Evolutionary conservation across 805 yeast species (phyloP).

Genomic region (Danielia reshetovae): DNA sequence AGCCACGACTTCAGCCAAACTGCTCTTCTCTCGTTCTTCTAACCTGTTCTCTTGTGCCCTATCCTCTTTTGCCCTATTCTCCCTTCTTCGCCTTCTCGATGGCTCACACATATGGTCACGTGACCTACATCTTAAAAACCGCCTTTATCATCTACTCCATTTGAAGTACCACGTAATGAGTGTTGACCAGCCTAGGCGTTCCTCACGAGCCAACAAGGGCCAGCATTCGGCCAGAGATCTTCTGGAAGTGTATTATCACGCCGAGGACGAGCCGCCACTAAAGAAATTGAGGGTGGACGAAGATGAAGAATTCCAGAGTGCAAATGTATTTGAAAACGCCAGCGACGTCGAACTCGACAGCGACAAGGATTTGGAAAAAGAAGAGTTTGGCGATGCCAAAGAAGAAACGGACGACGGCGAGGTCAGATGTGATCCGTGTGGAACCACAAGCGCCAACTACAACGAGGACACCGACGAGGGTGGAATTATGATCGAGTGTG

Average conservation of each 20-base stretch:
- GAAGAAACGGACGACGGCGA: constrained; percentile 35
- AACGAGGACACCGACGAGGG: constrained; percentile 51
- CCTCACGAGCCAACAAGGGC: constrained; percentile 38
- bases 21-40: too few relatives aligned
- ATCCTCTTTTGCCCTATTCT: too few relatives aligned
- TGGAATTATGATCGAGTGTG: constrained; percentile 66
- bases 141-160: neutral
- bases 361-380: neutral
- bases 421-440: constrained; percentile 61
- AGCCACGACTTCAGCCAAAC: too few relatives aligned
- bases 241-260: constrained; percentile 17
- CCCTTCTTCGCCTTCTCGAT: too few relatives aligned
- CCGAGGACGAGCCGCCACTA: constrained; percentile 5
- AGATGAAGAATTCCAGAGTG: neutral
- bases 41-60: too few relatives aligned
- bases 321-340: too few relatives aligned
- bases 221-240: constrained; percentile 29
- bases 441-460: constrained; percentile 53
- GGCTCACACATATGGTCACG: too few relatives aligned
- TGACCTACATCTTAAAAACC: too few relatives aligned
- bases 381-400: neutral
- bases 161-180: constrained; percentile 5
- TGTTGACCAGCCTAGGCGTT: constrained; percentile 27
- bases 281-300: constrained; percentile 5
- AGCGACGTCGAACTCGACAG: neutral